A percentile compares a stretch with the other conserved stretches of the same genome.
Conservation (phyloP, 495 filamentous ascomycete genomes). For the Cenococcum geophilum region DNA sequence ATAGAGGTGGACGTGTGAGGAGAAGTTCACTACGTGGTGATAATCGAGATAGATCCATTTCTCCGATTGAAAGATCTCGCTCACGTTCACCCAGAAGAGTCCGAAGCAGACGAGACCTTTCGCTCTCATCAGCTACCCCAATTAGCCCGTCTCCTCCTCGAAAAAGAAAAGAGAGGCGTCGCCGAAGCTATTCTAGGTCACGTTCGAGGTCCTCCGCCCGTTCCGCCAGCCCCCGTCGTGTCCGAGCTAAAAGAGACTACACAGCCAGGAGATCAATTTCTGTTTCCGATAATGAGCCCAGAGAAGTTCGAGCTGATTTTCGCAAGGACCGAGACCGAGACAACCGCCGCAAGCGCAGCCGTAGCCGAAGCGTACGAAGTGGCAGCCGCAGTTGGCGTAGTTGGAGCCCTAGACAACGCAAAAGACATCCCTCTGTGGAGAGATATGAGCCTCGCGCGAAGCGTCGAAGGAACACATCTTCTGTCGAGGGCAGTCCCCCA, state of each 20-base stretch:
- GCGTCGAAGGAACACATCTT: slow-evolving; percentile 18
- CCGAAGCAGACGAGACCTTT: slow-evolving; percentile 32
- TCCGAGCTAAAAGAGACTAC: slow-evolving; percentile 23
- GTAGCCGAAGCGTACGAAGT: slow-evolving; percentile 41
- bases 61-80: slow-evolving; percentile 45
- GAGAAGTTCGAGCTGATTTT: slow-evolving; percentile 46
- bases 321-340: slow-evolving; percentile 34
- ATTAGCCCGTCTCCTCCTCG: slow-evolving; percentile 31
- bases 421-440: slow-evolving; percentile 21
- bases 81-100: slow-evolving; percentile 59
- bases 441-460: slow-evolving; percentile 20
- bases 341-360: slow-evolving; percentile 14
- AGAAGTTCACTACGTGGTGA: slow-evolving; percentile 1
- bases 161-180: slow-evolving; percentile 9
- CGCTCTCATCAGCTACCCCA: not conserved
- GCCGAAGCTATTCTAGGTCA: slow-evolving; percentile 31
- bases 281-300: slow-evolving; percentile 41
- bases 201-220: slow-evolving; percentile 43
- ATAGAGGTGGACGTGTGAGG: slow-evolving; percentile 34
- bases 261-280: slow-evolving; percentile 41
- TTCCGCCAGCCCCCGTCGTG: slow-evolving; percentile 36
- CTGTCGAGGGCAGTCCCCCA: not conserved
- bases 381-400: slow-evolving; percentile 37
- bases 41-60: slow-evolving; percentile 28
- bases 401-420: slow-evolving; percentile 7